Percentiles rank a stretch among this genome's conserved stretches.
Conservation (phyloP, 2,329 filamentous ascomycete species). For the Nannizzia gypsea region DNA sequence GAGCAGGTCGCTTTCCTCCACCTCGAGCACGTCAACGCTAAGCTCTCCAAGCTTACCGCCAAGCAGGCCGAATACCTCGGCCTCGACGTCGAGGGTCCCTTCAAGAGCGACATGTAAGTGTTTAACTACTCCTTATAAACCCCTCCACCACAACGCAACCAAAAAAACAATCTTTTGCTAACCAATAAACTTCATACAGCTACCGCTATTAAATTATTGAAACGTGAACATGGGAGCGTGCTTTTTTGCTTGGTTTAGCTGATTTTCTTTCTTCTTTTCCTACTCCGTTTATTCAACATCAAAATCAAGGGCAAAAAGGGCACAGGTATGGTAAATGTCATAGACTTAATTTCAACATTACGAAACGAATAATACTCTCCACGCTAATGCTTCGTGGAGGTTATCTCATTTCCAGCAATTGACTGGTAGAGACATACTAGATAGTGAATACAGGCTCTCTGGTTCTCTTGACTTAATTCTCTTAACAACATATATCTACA, state of each 20-base stretch:
- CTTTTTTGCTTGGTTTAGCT: constrained; percentile 1
- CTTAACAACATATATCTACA: too few species aligned
- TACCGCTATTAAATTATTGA: constrained; percentile 53
- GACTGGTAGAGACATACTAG: too few species aligned
- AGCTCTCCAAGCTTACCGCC: constrained; percentile 73
- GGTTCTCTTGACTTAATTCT: too few species aligned
- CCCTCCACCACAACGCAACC: constrained; percentile 9
- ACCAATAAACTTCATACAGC: constrained; percentile 23
- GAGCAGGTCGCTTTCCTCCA: constrained; percentile 96
- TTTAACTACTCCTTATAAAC: neutral
- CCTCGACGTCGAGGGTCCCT: constrained; percentile 75
- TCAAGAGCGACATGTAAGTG: constrained; percentile 79
- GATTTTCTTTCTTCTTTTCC: constrained; percentile 12
- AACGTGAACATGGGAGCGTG: constrained; percentile 1
- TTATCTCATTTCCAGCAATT: neutral
- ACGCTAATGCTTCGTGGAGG: neutral
- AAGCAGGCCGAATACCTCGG: constrained; percentile 94
- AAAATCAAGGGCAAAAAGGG: constrained; percentile 16
- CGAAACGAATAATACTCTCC: neutral
- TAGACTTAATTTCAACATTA: constrained; percentile 3
- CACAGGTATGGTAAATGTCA: constrained; percentile 8
- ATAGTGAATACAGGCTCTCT: too few species aligned
- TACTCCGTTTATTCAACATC: constrained; percentile 14
- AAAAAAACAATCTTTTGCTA: constrained; percentile 20
- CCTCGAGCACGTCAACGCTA: constrained; percentile 83